phyloP scores from a whole-genome alignment of 192 early-diverging fungal genomes.

The Glomus cerebriforme region DNA sequence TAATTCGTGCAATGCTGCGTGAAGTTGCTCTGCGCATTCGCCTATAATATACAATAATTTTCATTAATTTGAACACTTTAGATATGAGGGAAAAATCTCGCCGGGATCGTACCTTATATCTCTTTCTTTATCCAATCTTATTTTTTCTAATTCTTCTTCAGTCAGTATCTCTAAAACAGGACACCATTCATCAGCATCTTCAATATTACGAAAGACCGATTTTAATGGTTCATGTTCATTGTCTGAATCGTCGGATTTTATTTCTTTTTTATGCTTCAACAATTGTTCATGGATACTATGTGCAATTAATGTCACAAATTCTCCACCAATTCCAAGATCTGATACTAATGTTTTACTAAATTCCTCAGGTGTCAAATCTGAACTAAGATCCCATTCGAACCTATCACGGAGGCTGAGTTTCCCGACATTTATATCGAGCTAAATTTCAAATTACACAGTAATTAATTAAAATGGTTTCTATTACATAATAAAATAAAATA shows the following conservation, averaged over 20 bases:
- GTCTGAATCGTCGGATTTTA: slow-evolving; percentile 46
- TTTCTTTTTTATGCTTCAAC: slow-evolving; percentile 56
- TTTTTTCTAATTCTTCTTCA: slow-evolving; percentile 62
- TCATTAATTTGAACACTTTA: not conserved
- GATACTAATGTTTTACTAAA: slow-evolving; percentile 67
- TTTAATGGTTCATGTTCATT: slow-evolving; percentile 46
- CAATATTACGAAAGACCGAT: slow-evolving; percentile 47
- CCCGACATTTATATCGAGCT: slow-evolving; percentile 86
- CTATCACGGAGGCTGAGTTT: slow-evolving; percentile 79
- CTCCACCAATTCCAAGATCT: slow-evolving; percentile 79
- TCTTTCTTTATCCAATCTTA: slow-evolving; percentile 56
- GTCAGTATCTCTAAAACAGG: slow-evolving; percentile 59
- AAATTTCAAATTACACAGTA: not conserved
- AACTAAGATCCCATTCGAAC: slow-evolving; percentile 89
- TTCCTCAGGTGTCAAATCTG: slow-evolving; percentile 66
- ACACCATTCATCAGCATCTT: slow-evolving; percentile 54
- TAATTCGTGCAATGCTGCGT: slow-evolving; percentile 1
- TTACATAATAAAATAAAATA: slow-evolving; percentile 17
- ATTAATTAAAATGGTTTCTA: not conserved
- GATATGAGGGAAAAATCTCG: not conserved
- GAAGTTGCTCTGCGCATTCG: slow-evolving; percentile 46
- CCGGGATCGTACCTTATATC: slow-evolving; percentile 50
- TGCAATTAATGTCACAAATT: slow-evolving; percentile 76
- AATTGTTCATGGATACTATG: slow-evolving; percentile 78
- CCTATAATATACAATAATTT: slow-evolving; percentile 20